Evolutionary conservation across 106 monocot genomes (phyloP).

Genomic region (Dendrobium officinale): DNA sequence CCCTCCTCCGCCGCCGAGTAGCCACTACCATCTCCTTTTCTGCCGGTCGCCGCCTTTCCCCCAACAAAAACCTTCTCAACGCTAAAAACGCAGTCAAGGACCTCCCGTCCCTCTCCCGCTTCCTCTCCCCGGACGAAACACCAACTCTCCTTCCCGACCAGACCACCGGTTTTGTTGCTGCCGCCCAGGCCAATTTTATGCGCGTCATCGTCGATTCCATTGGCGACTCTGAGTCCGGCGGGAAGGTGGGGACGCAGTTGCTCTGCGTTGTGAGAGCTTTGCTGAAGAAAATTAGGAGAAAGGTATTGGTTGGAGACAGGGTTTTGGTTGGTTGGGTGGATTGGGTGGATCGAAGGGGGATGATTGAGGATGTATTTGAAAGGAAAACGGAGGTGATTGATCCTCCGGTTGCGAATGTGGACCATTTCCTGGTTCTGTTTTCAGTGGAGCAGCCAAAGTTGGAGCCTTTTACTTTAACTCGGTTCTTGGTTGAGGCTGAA

Average conservation of each 20-base stretch:
- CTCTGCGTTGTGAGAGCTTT: conserved; percentile 82
- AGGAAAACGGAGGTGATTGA: conserved; percentile 62
- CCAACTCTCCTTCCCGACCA: conserved; percentile 56
- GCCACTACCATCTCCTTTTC: conserved; percentile 9
- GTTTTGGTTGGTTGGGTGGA: conserved; percentile 77
- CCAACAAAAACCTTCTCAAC: conserved; percentile 44
- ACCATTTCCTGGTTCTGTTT: conserved; percentile 69
- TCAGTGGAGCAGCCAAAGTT: conserved; percentile 65
- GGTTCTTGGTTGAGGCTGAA: conserved; percentile 96
- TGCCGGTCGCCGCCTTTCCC: conserved; percentile 10
- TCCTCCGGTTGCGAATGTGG: conserved; percentile 83
- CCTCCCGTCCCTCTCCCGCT: conserved; percentile 7
- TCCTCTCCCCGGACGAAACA: not conserved
- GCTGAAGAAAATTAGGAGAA: conserved; percentile 80
- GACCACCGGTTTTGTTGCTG: conserved; percentile 76
- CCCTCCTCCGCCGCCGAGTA: conserved; percentile 1
- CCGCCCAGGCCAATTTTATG: conserved; percentile 96
- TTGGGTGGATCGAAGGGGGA: conserved; percentile 72
- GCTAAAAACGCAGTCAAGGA: conserved; percentile 34
- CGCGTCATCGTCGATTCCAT: conserved; percentile 54
- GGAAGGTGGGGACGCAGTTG: conserved; percentile 48
- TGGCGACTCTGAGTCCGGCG: not conserved
- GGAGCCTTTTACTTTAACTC: conserved; percentile 67
- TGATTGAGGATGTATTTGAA: conserved; percentile 74
- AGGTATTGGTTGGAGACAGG: conserved; percentile 81